Evolutionary conservation across 108 stramenopile species (phyloP).

Genomic region (Nitzschia sp.): DNA sequence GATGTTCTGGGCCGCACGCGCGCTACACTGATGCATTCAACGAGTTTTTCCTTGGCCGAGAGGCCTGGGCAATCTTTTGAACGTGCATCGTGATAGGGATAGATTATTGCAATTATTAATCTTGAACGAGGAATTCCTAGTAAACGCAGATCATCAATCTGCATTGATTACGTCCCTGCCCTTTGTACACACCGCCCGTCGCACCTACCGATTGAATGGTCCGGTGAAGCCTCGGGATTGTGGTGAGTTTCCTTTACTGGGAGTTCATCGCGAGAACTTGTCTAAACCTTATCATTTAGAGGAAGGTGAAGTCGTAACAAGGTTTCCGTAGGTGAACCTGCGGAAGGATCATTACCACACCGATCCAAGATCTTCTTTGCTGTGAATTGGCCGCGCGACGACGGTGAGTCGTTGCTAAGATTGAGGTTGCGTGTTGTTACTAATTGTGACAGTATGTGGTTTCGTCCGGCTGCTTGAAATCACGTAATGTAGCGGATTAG

Average conservation of each 20-base stretch:
- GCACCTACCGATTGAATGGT: conserved; percentile 99
- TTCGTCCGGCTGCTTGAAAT: too few relatives aligned
- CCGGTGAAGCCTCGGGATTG: conserved; percentile 96
- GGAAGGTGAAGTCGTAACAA: conserved; percentile 99
- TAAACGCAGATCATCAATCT: conserved; percentile 98
- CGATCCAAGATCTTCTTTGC: conserved; percentile 66
- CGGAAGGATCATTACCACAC: conserved; percentile 98
- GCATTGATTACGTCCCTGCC: conserved; percentile 96
- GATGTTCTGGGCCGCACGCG: conserved; percentile 99
- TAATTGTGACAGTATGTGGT: too few relatives aligned
- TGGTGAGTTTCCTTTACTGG: conserved; percentile 73
- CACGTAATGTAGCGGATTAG: neutral
- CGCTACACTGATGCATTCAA: conserved; percentile 97
- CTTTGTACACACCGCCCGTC: conserved; percentile 99
- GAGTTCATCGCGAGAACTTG: conserved; percentile 68
- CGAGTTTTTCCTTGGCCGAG: conserved; percentile 91
- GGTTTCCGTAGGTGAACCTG: conserved; percentile 99
- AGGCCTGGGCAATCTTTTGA: conserved; percentile 98
- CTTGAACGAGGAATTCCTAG: conserved; percentile 99
- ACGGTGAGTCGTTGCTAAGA: conserved; percentile 2
- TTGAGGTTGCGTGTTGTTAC: too few relatives aligned
- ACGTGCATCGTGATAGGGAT: conserved; percentile 98
- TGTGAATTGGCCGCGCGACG: conserved; percentile 33
- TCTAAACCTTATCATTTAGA: conserved; percentile 95
- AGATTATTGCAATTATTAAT: conserved; percentile 99